Evolutionary conservation across 1,284 basidiomycete genomes (phyloP).

Genomic region (Athelia sp.): DNA sequence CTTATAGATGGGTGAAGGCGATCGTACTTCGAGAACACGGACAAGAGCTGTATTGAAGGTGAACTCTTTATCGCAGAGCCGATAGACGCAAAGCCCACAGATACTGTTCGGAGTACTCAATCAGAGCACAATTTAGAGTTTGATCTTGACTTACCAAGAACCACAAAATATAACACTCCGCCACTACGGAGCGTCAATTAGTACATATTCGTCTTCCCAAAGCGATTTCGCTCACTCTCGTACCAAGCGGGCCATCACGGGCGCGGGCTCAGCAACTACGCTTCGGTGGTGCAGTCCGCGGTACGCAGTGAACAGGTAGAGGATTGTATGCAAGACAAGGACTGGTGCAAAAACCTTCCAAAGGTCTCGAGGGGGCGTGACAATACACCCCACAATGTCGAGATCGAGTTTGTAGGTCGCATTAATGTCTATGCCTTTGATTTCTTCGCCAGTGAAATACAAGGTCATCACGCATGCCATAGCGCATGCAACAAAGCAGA

Average conservation of each 20-base stretch:
- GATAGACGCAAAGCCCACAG: background rate
- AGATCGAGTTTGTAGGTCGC: background rate
- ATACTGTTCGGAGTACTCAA: background rate
- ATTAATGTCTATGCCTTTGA: background rate
- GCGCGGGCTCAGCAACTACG: background rate
- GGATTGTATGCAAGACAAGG: background rate
- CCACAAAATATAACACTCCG: background rate
- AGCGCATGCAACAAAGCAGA: background rate
- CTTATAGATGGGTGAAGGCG: background rate
- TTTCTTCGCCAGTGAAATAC: background rate
- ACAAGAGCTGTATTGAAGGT: background rate
- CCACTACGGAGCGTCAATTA: background rate
- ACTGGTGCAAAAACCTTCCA: background rate
- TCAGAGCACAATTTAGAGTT: background rate
- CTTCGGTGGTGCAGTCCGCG: background rate
- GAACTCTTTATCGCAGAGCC: background rate
- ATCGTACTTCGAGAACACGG: background rate
- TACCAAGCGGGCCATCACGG: background rate
- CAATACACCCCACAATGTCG: background rate
- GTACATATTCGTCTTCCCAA: no score
- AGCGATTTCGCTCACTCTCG: background rate
- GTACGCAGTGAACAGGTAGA: constrained; percentile 1
- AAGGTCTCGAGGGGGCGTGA: background rate
- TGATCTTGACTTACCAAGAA: background rate
- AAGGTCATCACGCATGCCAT: background rate